Conservation (phyloP, 2,329 filamentous ascomycete species). For the Trichophyton rubrum region DNA sequence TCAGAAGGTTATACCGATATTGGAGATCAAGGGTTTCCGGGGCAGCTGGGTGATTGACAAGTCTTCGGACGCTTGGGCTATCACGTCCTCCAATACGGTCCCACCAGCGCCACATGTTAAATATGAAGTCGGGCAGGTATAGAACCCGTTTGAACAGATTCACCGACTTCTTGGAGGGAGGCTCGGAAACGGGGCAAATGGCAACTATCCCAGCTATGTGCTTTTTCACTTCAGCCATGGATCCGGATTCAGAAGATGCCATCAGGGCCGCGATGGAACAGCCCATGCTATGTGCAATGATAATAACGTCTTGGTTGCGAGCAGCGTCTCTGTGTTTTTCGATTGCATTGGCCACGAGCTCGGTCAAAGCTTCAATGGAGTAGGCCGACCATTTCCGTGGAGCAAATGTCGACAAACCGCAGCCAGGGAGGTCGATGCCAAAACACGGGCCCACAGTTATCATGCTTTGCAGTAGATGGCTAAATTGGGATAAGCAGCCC, state of each 20-base stretch:
- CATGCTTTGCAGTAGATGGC: constrained; percentile 66
- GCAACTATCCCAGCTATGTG: constrained; percentile 65
- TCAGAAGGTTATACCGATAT: constrained; percentile 57
- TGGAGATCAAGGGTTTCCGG: constrained; percentile 32
- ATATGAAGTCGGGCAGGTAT: constrained; percentile 53
- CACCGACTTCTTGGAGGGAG: constrained; percentile 44
- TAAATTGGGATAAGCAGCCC: constrained; percentile 83
- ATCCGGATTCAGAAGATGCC: constrained; percentile 46
- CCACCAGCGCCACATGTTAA: constrained; percentile 64
- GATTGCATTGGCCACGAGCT: constrained; percentile 63
- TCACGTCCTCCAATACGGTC: constrained; percentile 66
- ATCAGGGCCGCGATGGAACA: constrained; percentile 64
- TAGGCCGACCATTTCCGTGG: constrained; percentile 67
- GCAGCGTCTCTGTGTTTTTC: constrained; percentile 56
- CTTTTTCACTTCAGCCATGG: constrained; percentile 43
- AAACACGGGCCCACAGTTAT: constrained; percentile 73
- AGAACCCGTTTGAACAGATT: constrained; percentile 46
- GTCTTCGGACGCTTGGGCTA: constrained; percentile 66
- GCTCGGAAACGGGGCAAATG: constrained; percentile 63
- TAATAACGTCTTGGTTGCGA: constrained; percentile 56
- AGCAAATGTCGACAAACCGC: constrained; percentile 65
- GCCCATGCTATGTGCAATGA: constrained; percentile 86
- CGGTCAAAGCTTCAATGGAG: constrained; percentile 58
- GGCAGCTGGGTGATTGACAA: constrained; percentile 40
- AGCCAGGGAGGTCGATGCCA: constrained; percentile 81